Percentiles rank a stretch among this genome's conserved stretches.
Conservation (phyloP, 495 filamentous ascomycete species). For the Cenococcum geophilum region DNA sequence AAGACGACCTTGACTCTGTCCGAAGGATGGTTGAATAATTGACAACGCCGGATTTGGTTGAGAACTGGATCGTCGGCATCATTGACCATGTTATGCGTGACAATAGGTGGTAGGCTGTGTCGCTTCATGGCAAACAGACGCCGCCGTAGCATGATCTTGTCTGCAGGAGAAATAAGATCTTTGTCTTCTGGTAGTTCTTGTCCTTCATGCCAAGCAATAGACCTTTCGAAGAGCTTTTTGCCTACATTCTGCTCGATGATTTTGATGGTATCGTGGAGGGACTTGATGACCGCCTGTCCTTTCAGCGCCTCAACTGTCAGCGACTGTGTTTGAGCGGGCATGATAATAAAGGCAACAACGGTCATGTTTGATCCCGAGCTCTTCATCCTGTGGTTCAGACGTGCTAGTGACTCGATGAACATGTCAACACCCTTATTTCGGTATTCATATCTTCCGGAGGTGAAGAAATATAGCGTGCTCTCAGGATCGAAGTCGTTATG, state of each 20-base stretch:
- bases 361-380: constrained; percentile 78
- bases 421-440: constrained; percentile 98
- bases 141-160: constrained; percentile 86
- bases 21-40: constrained; percentile 90
- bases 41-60: constrained; percentile 91
- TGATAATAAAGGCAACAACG: constrained; percentile 97
- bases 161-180: constrained; percentile 83
- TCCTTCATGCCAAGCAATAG: constrained; percentile 89
- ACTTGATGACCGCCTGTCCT: constrained; percentile 95
- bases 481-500: constrained; percentile 95
- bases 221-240: constrained; percentile 87
- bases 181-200: constrained; percentile 90
- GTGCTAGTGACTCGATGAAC: constrained; percentile 95
- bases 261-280: constrained; percentile 82
- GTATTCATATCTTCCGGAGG: constrained; percentile 93
- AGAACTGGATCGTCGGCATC: constrained; percentile 89
- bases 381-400: constrained; percentile 91
- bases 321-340: constrained; percentile 96
- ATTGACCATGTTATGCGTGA: constrained; percentile 99
- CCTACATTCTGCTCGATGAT: constrained; percentile 87
- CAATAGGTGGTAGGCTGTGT: constrained; percentile 80
- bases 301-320: constrained; percentile 93
- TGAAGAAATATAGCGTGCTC: constrained; percentile 98
- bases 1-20: constrained; percentile 97
- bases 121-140: constrained; percentile 95